Percentiles rank a stretch among this genome's conserved stretches.
Evolutionary conservation across 768 basidiomycete genomes (phyloP).

Genomic region (Heimioporus sp.): DNA sequence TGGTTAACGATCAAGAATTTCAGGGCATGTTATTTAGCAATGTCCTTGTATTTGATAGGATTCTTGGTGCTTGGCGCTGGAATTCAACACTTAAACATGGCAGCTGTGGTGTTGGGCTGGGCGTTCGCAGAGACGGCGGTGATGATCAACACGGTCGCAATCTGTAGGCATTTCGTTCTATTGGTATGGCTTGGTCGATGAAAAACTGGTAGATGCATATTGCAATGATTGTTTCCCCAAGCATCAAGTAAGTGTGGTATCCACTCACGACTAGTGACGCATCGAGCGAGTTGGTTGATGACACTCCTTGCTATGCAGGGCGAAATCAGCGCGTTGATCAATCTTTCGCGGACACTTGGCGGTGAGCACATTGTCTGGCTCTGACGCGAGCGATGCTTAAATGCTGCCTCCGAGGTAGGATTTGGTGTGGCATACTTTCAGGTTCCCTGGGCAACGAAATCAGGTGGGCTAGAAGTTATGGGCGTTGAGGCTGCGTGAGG

Average conservation of each 20-base stretch:
- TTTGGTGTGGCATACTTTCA: slow-evolving; percentile 42
- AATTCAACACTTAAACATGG: slow-evolving; percentile 30
- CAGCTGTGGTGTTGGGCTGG: slow-evolving; percentile 41
- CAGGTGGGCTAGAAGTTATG: slow-evolving; percentile 34
- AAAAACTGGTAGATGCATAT: slow-evolving; percentile 32
- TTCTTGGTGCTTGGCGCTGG: slow-evolving; percentile 41
- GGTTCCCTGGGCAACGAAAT: slow-evolving; percentile 37
- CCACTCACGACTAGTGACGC: too few species aligned
- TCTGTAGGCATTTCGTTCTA: slow-evolving; percentile 27
- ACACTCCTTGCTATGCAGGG: slow-evolving; percentile 22
- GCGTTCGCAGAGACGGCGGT: slow-evolving; percentile 37
- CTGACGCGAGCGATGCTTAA: neutral
- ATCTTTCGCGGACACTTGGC: slow-evolving; percentile 35
- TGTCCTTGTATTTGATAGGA: slow-evolving; percentile 41
- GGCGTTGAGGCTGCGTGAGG: slow-evolving; percentile 40
- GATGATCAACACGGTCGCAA: slow-evolving; percentile 40
- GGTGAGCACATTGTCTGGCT: slow-evolving; percentile 17
- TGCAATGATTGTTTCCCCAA: slow-evolving; percentile 38
- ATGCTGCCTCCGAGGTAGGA: slow-evolving; percentile 11
- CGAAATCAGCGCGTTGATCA: slow-evolving; percentile 44
- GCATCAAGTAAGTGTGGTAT: slow-evolving; percentile 20
- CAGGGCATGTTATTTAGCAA: slow-evolving; percentile 39
- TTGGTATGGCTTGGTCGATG: neutral
- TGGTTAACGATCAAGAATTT: neutral
- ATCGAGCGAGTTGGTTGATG: neutral